Conservation (phyloP, 164 flowering plant species). For the Hamamelis virginiana region DNA sequence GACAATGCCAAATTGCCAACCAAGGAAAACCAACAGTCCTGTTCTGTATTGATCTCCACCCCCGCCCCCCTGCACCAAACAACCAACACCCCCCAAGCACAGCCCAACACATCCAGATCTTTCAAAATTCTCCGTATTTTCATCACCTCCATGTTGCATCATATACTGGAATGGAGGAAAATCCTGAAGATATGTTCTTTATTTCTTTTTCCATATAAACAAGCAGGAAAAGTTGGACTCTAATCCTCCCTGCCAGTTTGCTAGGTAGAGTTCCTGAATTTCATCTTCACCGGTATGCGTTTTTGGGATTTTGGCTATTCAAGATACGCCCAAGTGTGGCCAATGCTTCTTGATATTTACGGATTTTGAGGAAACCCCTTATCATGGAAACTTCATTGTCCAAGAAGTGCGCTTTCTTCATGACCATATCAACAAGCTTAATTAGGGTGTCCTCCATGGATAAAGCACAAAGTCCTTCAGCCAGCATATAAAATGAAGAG, state of each 20-base stretch:
- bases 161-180: too few species aligned
- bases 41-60: too few species aligned
- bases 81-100: too few species aligned
- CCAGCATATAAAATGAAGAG: constrained; percentile 65
- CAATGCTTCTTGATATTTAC: constrained; percentile 74
- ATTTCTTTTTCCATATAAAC: too few species aligned
- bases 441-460: constrained; percentile 72
- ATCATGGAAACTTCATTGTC: constrained; percentile 56
- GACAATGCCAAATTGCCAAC: too few species aligned
- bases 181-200: too few species aligned
- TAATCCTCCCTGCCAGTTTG: background rate
- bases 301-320: constrained; percentile 40
- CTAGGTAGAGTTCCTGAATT: too few species aligned
- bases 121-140: too few species aligned
- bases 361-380: constrained; percentile 63
- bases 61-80: too few species aligned
- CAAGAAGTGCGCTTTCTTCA: constrained; percentile 55
- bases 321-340: constrained; percentile 54
- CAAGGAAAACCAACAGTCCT: too few species aligned
- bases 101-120: too few species aligned
- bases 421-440: constrained; percentile 54
- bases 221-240: background rate
- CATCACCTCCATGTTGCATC: too few species aligned
- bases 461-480: constrained; percentile 77
- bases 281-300: constrained; percentile 32